Base-by-base conservation (phyloP, 805 yeast species). In the Candida succiphila region DNA sequence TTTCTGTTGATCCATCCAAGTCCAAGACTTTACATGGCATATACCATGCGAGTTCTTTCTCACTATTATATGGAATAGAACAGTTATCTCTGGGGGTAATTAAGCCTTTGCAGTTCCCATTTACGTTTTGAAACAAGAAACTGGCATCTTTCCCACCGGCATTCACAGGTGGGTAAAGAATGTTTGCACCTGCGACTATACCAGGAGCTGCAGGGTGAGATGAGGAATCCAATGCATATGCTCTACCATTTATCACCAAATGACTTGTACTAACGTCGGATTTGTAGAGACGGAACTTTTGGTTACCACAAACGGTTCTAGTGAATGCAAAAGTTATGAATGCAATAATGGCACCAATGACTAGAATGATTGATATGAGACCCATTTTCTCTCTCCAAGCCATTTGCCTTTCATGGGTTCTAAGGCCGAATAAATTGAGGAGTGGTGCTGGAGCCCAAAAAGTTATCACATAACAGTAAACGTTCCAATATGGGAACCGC, bases 301-400 rank as follows among this genome's bases (percentile, higher is more conserved):
- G 42, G 16, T 61, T 48, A 17, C 60, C 52, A 56, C 98, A 92
- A 13, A 87, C 94, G 0, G 95, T 72, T 45, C 70, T 72, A 8
- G 95, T 82, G 59, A 89, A 69, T 1, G 97, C 97, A 60, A 89
- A 89, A 2, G 96, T 86, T 44, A 89, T 63, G 52, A 68, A 92
- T 1, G 94, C 96, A 26, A 87, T 81, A 33, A 81, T 54, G 0
- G 84, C 75, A 35, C 92, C 96, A 30, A 83, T 60, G 44, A 70
- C 69, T 15, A 80, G 42, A 45, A 89, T 87, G 35, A 87, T 67
- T 1, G 92, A 69, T 29, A 89, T 65, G 29, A 92, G 65, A 2
- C 86, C 97, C 35, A 88, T 81, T 51, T 89, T 89, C 51, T 92
- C 98, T 50, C 98, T 72, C 98, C 98, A 92, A 0, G 97, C 97